phyloP scores from a whole-genome alignment of 2,329 filamentous ascomycete genomes.

The Colletotrichum sp. region DNA sequence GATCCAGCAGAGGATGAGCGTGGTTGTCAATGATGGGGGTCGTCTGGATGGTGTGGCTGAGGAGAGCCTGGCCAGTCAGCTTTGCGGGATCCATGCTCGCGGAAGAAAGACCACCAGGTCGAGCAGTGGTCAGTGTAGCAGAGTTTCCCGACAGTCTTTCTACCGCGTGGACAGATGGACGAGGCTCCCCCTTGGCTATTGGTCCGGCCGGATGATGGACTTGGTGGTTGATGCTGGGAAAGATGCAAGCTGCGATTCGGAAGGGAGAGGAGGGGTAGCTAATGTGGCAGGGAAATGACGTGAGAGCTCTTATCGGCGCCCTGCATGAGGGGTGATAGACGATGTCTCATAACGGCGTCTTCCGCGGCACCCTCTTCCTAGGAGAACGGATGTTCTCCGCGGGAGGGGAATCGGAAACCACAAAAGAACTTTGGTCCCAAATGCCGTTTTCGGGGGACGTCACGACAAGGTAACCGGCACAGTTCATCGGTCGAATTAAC shows the following conservation, averaged over 20 bases:
- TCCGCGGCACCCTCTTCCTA: neutral
- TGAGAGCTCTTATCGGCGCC: slow-evolving; percentile 16
- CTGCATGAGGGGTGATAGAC: neutral
- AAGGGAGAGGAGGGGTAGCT: slow-evolving; percentile 2
- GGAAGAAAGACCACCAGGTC: slow-evolving; percentile 6
- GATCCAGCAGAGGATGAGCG: slow-evolving; percentile 70
- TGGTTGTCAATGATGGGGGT: slow-evolving; percentile 77
- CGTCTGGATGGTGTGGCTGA: slow-evolving; percentile 47
- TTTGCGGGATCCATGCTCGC: slow-evolving; percentile 21
- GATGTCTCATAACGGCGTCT: slow-evolving; percentile 1
- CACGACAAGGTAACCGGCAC: neutral
- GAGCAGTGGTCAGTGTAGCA: neutral
- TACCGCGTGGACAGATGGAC: neutral
- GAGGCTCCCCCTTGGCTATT: neutral
- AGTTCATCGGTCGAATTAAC: neutral
- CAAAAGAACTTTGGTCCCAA: neutral
- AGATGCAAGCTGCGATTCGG: neutral
- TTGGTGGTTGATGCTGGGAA: neutral
- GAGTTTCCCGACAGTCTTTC: neutral
- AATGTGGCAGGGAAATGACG: slow-evolving; percentile 6
- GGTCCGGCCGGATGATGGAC: neutral
- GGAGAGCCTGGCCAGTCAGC: slow-evolving; percentile 24
- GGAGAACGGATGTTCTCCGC: neutral
- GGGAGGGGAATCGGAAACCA: neutral
- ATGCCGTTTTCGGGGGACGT: neutral